Conservation (phyloP, 2,329 filamentous ascomycete species). For the Ophiostoma perfectum region DNA sequence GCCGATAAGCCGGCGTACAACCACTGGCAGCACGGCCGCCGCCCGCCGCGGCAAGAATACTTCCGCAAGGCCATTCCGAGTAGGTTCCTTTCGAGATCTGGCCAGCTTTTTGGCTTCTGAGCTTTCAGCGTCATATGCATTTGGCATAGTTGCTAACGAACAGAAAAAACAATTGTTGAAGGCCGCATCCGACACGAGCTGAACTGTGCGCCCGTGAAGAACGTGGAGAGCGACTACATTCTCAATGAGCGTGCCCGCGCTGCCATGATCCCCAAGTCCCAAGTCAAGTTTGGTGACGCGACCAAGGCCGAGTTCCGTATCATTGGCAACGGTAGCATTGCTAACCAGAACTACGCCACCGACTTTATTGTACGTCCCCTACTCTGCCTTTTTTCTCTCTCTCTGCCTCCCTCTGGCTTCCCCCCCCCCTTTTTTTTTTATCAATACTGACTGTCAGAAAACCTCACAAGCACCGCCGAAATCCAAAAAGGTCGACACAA, state of each 20-base stretch:
- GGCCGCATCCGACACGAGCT: conserved; percentile 72
- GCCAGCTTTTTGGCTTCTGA: too few species aligned
- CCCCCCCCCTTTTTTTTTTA: too few species aligned
- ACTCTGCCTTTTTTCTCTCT: neutral
- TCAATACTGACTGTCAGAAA: conserved; percentile 42
- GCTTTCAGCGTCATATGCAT: too few species aligned
- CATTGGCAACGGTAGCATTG: conserved; percentile 54
- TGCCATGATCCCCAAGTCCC: conserved; percentile 56
- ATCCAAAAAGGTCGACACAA: conserved; percentile 65
- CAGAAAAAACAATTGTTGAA: conserved; percentile 72
- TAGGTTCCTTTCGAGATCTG: conserved; percentile 32
- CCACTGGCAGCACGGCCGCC: conserved; percentile 26
- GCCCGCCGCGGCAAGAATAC: conserved; percentile 44
- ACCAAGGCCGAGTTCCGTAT: conserved; percentile 46
- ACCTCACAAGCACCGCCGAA: conserved; percentile 43
- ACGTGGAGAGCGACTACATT: conserved; percentile 61
- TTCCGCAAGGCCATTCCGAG: conserved; percentile 70
- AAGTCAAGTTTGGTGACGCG: conserved; percentile 46
- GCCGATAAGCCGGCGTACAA: conserved; percentile 41
- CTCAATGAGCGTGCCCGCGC: conserved; percentile 54
- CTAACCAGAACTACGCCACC: conserved; percentile 41
- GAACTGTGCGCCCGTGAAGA: conserved; percentile 66
- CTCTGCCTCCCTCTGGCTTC: neutral
- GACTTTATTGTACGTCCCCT: conserved; percentile 52
- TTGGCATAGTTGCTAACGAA: neutral